A percentile compares a stretch with the other conserved stretches of the same genome.
phyloP scores from a whole-genome alignment of 768 basidiomycete species.

The Hericium coralloides region DNA sequence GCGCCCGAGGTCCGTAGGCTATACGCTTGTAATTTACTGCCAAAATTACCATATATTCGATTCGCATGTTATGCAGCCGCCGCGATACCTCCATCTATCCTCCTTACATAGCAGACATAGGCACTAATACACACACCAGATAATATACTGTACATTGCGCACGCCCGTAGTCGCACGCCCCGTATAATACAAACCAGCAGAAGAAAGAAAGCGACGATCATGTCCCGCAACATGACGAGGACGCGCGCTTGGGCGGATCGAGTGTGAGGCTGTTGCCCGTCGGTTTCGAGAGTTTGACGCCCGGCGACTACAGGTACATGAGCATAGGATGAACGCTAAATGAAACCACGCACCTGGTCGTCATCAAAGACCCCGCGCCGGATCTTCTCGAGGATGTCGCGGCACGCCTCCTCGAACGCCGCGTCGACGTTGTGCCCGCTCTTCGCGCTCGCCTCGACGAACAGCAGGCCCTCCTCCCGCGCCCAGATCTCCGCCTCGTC shows the following conservation, averaged over 20 bases:
- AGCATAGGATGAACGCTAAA: background rate
- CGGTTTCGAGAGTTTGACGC: constrained; percentile 53
- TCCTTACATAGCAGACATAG: constrained; percentile 9
- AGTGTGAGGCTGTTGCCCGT: constrained; percentile 29
- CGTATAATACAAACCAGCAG: background rate
- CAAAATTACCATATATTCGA: background rate
- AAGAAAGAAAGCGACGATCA: background rate
- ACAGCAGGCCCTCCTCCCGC: constrained; percentile 70
- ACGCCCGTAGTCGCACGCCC: no score
- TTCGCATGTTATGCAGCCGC: background rate
- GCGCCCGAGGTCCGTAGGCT: background rate
- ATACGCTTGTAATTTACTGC: background rate
- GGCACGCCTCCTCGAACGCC: constrained; percentile 65
- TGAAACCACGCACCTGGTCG: constrained; percentile 46
- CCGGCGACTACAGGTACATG: constrained; percentile 39
- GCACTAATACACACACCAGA: constrained; percentile 1
- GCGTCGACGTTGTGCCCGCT: constrained; percentile 75
- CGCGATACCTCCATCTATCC: background rate
- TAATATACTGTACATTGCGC: background rate
- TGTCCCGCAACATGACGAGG: background rate
- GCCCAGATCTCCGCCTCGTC: constrained; percentile 74
- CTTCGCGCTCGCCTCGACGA: constrained; percentile 85
- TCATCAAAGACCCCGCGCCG: constrained; percentile 73
- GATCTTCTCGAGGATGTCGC: constrained; percentile 73
- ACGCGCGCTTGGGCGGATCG: constrained; percentile 18